A percentile compares a stretch with the other conserved stretches of the same genome.
These are phyloP conservation scores for Ceratonia siliqua DNA, from an alignment of 306 rosid species.

Conservation along the genomic window DNA sequence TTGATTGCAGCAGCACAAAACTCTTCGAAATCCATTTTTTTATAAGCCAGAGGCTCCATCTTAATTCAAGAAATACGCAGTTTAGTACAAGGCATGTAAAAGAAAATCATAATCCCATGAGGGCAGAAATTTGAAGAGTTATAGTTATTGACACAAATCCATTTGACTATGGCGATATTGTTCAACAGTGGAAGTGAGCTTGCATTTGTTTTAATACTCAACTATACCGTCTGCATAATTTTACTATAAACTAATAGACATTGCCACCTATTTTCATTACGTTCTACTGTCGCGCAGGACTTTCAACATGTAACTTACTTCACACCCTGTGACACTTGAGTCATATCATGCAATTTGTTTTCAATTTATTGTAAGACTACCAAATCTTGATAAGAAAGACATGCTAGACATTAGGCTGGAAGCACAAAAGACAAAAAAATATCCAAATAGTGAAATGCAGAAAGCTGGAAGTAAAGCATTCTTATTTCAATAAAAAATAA, in stretches of 20 bases:
- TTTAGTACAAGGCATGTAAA: constrained; percentile 28
- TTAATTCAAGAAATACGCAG: constrained; percentile 38
- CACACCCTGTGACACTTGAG: neutral
- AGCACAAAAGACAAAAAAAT: constrained; percentile 5
- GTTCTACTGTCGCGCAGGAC: neutral
- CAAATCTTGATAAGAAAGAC: constrained; percentile 15
- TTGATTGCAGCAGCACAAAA: constrained; percentile 90
- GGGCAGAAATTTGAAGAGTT: neutral
- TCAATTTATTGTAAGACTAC: constrained; percentile 11
- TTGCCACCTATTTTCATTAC: constrained; percentile 14
- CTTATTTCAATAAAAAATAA: constrained; percentile 2
- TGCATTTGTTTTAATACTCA: constrained; percentile 1
- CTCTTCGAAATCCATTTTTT: constrained; percentile 84
- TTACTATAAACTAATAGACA: neutral
- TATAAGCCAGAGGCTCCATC: constrained; percentile 80
- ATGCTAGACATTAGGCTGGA: constrained; percentile 1
- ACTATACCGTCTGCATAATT: neutral
- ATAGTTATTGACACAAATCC: neutral
- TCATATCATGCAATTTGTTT: constrained; percentile 16
- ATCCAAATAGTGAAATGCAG: constrained; percentile 4
- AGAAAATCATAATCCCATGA: neutral
- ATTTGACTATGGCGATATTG: neutral
- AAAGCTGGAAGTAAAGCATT: neutral
- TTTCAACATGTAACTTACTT: constrained; percentile 28
- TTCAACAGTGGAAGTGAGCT: neutral